Evolutionary conservation across 495 filamentous ascomycete genomes (phyloP).

Genomic region (Podospora appendiculata): DNA sequence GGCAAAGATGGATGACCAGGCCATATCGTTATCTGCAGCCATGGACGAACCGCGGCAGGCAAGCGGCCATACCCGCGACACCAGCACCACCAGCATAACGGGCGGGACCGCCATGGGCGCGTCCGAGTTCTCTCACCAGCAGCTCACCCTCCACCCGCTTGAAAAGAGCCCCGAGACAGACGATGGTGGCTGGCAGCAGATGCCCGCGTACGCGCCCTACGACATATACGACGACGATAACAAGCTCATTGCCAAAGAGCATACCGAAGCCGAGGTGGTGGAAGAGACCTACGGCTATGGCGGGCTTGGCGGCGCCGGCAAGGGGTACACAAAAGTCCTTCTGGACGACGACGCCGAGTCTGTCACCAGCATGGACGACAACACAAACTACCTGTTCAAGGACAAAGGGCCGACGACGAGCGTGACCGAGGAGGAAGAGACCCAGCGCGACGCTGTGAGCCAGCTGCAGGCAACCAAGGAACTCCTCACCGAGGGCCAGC

Average conservation of each 20-base stretch:
- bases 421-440: slow-evolving; percentile 63
- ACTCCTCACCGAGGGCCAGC: slow-evolving; percentile 87
- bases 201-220: slow-evolving; percentile 86
- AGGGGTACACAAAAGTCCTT: slow-evolving; percentile 88
- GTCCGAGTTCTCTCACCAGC: slow-evolving; percentile 92
- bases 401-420: slow-evolving; percentile 49
- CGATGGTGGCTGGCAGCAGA: slow-evolving; percentile 74
- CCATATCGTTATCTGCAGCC: slow-evolving; percentile 5
- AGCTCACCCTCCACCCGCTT: slow-evolving; percentile 48
- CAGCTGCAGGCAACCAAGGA: slow-evolving; percentile 97
- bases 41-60: slow-evolving; percentile 8
- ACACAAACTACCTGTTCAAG: slow-evolving; percentile 93
- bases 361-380: slow-evolving; percentile 92
- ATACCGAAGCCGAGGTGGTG: slow-evolving; percentile 60
- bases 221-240: slow-evolving; percentile 95
- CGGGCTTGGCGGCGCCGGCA: slow-evolving; percentile 77
- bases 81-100: slow-evolving; percentile 9
- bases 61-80: slow-evolving; percentile 23
- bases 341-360: slow-evolving; percentile 92
- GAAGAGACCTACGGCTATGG: slow-evolving; percentile 65
- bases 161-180: slow-evolving; percentile 46
- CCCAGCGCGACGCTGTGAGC: slow-evolving; percentile 70
- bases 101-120: slow-evolving; percentile 21
- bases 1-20: slow-evolving; percentile 15
- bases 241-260: slow-evolving; percentile 73